Base-by-base conservation (phyloP, 2,329 filamentous ascomycete species). In the Pseudocercospora eumusae region DNA sequence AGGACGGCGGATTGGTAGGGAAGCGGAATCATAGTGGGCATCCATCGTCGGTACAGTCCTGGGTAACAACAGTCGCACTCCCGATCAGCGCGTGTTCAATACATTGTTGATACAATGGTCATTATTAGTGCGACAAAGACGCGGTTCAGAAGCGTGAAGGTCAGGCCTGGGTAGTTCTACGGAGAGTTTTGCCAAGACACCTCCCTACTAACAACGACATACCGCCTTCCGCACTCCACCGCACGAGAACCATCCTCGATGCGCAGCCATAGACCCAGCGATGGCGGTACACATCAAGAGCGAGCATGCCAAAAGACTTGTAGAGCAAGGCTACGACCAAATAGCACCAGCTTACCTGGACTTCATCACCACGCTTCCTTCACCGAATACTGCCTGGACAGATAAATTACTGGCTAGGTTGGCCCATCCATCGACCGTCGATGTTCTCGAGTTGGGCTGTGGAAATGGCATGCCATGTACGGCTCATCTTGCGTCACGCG, bases 401-500 rank as follows among this genome's bases (percentile, higher is more conserved):
- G 47, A 47, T 13, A 50, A 56, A 25, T n/a, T 59, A 5, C 21
- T 62, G 44, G 18, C 25, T 4, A 20, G 3, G 4, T 47, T 47
- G 44, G 2, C 13, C 15, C 10, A 55, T 11, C 56, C 60, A 1
- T 40, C 21, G 15, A 8, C 15, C 8, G 20, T 15, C 11, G 21
- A 57, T 15, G 60, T 79, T 18, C 74, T 79, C 8, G 77, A 79
- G 57, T 66, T 79, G 31, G 76, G 77, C 57, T 79, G 76, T 60
- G 77, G 77, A 20, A 71, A 75, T 23, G 77, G 77, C 4, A 60
- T 75, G 1, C 76, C 76, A 4, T 58, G 62, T 15, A 68, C 66
- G 4, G 57, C 64, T 23, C 60, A 63, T 20, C 67, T 73, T 15
- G 64, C 69, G 28, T 18, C 56, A 15, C 40, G 36, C 20, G 57